These are phyloP conservation scores for Populus trichocarpa DNA, from an alignment of 441 rosid species.

Conservation along the genomic window DNA sequence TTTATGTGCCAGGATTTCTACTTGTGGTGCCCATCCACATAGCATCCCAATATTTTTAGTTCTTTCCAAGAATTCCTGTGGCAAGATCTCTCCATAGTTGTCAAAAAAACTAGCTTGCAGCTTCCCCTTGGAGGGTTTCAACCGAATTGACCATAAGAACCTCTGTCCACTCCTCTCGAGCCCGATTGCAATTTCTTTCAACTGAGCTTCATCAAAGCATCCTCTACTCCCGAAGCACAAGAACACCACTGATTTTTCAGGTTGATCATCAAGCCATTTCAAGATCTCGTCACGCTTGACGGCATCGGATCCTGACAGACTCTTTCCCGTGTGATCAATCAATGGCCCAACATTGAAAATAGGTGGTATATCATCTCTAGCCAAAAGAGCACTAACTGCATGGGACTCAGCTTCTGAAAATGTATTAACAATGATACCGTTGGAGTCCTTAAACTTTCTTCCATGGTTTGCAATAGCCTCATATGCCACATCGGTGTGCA, in stretches of 20 bases:
- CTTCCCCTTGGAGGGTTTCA: not conserved
- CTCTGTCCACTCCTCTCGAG: not conserved
- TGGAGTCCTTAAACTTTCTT: too few relatives aligned
- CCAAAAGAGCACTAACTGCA: not conserved
- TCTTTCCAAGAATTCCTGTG: too few relatives aligned
- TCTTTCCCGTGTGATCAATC: not conserved
- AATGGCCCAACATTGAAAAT: not conserved
- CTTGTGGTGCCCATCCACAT: too few relatives aligned
- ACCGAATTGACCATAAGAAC: not conserved
- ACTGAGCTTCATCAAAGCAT: not conserved
- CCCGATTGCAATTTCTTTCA: constrained; percentile 18
- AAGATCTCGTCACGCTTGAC: not conserved
- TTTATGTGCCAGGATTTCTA: too few relatives aligned
- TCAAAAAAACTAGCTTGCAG: not conserved
- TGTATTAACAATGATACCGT: too few relatives aligned
- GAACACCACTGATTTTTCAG: too few relatives aligned
- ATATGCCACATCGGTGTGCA: constrained; percentile 13
- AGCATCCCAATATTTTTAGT: too few relatives aligned
- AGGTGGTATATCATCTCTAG: not conserved
- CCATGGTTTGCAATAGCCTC: not conserved
- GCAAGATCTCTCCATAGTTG: too few relatives aligned
- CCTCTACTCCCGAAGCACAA: constrained; percentile 9
- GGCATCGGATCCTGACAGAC: not conserved
- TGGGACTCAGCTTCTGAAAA: not conserved
- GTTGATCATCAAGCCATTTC: not conserved